These are phyloP conservation scores for Saturnispora besseyi DNA, from an alignment of 805 yeast species.

Conservation along the genomic window DNA sequence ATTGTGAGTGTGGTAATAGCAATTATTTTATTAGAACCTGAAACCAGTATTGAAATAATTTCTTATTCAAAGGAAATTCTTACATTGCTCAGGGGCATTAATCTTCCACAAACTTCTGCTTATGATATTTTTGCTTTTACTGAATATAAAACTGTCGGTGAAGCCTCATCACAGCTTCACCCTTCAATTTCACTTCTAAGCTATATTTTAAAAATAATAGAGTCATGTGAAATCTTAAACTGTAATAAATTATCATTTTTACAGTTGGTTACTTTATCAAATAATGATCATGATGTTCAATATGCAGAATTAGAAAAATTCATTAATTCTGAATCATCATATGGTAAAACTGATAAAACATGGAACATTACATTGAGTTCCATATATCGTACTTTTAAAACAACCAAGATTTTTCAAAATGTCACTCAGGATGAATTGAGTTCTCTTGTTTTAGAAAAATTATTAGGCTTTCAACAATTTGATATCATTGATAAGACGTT, in stretches of 20 bases:
- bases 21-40: conserved; percentile 20
- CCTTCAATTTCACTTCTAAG: conserved; percentile 16
- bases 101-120: conserved; percentile 4
- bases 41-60: conserved; percentile 19
- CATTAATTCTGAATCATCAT: conserved; percentile 20
- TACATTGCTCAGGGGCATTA: conserved; percentile 12
- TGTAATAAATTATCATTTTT: conserved; percentile 21
- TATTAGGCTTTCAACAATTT: conserved; percentile 19
- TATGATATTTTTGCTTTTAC: neutral
- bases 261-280: conserved; percentile 19
- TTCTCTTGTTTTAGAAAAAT: conserved; percentile 16
- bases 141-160: conserved; percentile 1
- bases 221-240: conserved; percentile 23
- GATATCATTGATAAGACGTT: conserved; percentile 14
- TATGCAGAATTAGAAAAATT: conserved; percentile 19
- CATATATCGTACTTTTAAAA: conserved; percentile 21
- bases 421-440: conserved; percentile 17
- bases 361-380: conserved; percentile 24
- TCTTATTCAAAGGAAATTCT: conserved; percentile 23
- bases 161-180: neutral
- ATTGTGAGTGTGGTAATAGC: conserved; percentile 18
- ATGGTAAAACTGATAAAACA: conserved; percentile 13
- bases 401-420: conserved; percentile 21
- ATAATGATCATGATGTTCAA: conserved; percentile 15
- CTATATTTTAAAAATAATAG: conserved; percentile 17